phyloP scores from a whole-genome alignment of 768 basidiomycete genomes.

The Tulasnella sp. region DNA sequence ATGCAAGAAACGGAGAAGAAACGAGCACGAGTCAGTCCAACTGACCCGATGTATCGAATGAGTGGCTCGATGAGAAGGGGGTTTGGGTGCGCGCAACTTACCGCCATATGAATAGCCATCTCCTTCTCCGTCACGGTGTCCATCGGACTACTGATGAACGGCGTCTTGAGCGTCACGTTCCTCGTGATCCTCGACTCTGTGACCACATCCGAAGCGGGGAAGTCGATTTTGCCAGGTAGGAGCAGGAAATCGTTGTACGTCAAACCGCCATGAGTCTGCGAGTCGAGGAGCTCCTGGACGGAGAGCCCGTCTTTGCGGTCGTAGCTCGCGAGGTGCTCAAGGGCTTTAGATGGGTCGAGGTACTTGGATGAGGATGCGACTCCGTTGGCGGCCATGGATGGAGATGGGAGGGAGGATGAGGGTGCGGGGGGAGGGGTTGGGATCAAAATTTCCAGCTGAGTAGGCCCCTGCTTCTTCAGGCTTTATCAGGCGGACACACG shows the following conservation, averaged over 20 bases:
- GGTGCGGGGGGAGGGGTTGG: not conserved
- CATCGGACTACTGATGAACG: slow-evolving; percentile 97
- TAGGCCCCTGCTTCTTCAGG: not conserved
- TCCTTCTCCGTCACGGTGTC: slow-evolving; percentile 96
- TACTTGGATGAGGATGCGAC: slow-evolving; percentile 21
- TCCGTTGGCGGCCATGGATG: not conserved
- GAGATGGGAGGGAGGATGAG: not conserved
- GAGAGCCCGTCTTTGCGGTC: slow-evolving; percentile 68
- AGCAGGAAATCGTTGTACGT: slow-evolving; percentile 97
- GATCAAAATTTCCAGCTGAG: not conserved
- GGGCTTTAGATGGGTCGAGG: slow-evolving; percentile 60
- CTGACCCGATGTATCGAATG: not conserved
- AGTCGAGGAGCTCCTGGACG: slow-evolving; percentile 78
- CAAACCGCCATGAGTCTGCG: slow-evolving; percentile 73
- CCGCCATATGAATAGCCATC: slow-evolving; percentile 89
- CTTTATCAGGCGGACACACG: not conserved
- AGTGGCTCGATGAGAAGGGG: not conserved
- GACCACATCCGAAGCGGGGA: slow-evolving; percentile 65
- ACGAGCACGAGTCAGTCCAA: not conserved
- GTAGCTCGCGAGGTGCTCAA: slow-evolving; percentile 68
- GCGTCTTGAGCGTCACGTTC: slow-evolving; percentile 85
- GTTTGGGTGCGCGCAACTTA: too few relatives aligned
- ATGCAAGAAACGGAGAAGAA: slow-evolving; percentile 9
- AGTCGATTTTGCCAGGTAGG: slow-evolving; percentile 92
- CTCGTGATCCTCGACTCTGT: slow-evolving; percentile 82